These are phyloP conservation scores for Geosmithia morbida DNA, from an alignment of 2,329 filamentous ascomycete species.

Conservation along the genomic window DNA sequence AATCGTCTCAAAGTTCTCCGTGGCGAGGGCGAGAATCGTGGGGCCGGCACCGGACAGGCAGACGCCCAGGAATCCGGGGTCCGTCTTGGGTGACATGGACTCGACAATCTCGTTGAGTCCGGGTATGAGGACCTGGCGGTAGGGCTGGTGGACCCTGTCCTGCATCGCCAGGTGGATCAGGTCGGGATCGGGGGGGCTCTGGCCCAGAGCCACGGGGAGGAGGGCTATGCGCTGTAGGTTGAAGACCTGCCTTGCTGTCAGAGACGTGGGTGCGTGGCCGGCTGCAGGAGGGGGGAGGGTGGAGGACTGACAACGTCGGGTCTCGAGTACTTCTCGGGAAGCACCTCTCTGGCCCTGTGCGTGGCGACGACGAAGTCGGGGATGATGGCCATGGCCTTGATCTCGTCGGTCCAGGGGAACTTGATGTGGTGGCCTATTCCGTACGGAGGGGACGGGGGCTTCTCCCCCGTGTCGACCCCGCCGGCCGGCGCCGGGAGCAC, in stretches of 20 bases:
- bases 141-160: constrained; percentile 95
- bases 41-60: constrained; percentile 91
- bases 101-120: constrained; percentile 82
- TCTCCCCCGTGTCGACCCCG: constrained; percentile 76
- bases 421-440: constrained; percentile 95
- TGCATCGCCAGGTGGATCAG: constrained; percentile 98
- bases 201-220: constrained; percentile 75
- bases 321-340: constrained; percentile 67
- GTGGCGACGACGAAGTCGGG: constrained; percentile 95
- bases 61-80: constrained; percentile 81
- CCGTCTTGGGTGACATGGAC: constrained; percentile 75
- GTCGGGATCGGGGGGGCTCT: constrained; percentile 79
- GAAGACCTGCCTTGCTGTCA: constrained; percentile 46
- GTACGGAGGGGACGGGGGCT: constrained; percentile 74
- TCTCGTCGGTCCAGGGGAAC: constrained; percentile 85
- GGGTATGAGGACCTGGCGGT: constrained; percentile 81
- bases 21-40: constrained; percentile 86
- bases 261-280: too few relatives aligned
- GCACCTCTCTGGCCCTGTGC: constrained; percentile 71
- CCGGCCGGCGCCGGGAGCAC: constrained; percentile 83
- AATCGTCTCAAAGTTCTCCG: constrained; percentile 77
- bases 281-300: background rate
- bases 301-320: constrained; percentile 58
- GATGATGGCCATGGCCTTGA: constrained; percentile 94
- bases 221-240: constrained; percentile 91